Conservation (phyloP, 2,329 filamentous ascomycete genomes). For the Fusarium haematococcum region DNA sequence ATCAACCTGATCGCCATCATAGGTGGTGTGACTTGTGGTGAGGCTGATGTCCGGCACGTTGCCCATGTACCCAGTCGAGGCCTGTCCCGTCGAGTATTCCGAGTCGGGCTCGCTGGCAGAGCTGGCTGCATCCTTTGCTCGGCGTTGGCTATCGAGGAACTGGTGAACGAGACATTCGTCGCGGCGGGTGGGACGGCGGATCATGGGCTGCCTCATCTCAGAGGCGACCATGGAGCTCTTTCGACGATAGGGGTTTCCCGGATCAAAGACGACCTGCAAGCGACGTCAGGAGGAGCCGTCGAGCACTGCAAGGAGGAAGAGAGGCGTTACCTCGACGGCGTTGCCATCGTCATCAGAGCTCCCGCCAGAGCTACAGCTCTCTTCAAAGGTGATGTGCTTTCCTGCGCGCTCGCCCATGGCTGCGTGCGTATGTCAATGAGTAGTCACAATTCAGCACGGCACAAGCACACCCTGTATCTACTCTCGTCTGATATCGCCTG, state of each 20-base stretch:
- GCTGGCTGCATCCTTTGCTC: conserved; percentile 44
- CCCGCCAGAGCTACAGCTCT: conserved; percentile 53
- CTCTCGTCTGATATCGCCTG: conserved; percentile 8
- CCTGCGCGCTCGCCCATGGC: conserved; percentile 31
- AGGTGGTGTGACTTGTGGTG: conserved; percentile 13
- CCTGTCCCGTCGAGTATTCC: conserved; percentile 46
- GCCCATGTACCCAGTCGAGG: conserved; percentile 38
- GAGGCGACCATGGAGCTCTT: conserved; percentile 73
- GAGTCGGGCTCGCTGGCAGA: conserved; percentile 44
- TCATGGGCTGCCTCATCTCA: conserved; percentile 56
- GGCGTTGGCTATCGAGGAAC: conserved; percentile 69
- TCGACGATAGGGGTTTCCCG: conserved; percentile 69
- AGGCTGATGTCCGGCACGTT: conserved; percentile 25
- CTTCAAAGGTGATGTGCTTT: conserved; percentile 48
- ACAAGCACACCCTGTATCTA: background rate
- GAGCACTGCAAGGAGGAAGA: background rate
- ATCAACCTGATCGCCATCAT: conserved; percentile 29
- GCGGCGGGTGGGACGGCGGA: conserved; percentile 43
- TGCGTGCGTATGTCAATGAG: background rate
- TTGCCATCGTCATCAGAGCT: conserved; percentile 63
- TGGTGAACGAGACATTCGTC: conserved; percentile 75
- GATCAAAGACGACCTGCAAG: conserved; percentile 70
- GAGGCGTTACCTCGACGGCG: conserved; percentile 61
- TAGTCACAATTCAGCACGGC: background rate
- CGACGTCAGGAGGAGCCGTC: background rate